Percentiles rank a stretch among this genome's conserved stretches.
Evolutionary conservation across 1,284 basidiomycete species (phyloP).

Genomic region (Ustilago cynodontis): DNA sequence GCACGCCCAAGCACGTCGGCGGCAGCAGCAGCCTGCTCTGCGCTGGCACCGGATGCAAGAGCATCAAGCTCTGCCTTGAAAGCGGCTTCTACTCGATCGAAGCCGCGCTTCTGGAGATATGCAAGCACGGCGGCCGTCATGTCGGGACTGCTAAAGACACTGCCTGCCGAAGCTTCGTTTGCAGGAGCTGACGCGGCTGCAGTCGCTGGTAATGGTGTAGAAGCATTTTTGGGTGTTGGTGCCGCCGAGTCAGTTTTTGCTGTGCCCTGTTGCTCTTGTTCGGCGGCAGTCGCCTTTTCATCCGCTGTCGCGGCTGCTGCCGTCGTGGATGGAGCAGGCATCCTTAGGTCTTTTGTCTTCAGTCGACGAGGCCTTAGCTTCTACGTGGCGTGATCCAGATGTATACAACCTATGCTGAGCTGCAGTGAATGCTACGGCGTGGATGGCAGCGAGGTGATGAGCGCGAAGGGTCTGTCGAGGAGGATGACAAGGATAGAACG

Average conservation of each 20-base stretch:
- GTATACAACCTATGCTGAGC: too few species aligned
- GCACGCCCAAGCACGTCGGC: constrained; percentile 70
- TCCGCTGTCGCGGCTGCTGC: constrained; percentile 23
- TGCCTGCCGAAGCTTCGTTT: constrained; percentile 30
- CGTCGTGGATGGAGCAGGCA: constrained; percentile 28
- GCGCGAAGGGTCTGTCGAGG: not conserved
- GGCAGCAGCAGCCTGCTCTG: constrained; percentile 49
- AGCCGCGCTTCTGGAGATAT: constrained; percentile 85
- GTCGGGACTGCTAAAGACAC: constrained; percentile 47
- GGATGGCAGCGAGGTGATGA: not conserved
- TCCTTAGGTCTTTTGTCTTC: constrained; percentile 7
- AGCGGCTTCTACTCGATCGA: constrained; percentile 80
- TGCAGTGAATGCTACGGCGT: too few species aligned
- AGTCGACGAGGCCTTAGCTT: not conserved
- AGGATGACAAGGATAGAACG: not conserved
- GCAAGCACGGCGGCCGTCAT: constrained; percentile 50
- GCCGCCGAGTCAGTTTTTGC: constrained; percentile 23
- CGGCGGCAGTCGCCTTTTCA: constrained; percentile 25
- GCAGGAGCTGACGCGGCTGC: constrained; percentile 18
- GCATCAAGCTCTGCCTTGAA: constrained; percentile 78
- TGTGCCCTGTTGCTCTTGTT: constrained; percentile 16
- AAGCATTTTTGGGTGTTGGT: constrained; percentile 34
- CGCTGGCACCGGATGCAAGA: constrained; percentile 47
- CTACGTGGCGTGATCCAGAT: not conserved
- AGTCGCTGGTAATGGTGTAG: constrained; percentile 20